These are phyloP conservation scores for Cystofilobasidium capitatum DNA, from an alignment of 768 basidiomycete genomes.

Conservation along the genomic window DNA sequence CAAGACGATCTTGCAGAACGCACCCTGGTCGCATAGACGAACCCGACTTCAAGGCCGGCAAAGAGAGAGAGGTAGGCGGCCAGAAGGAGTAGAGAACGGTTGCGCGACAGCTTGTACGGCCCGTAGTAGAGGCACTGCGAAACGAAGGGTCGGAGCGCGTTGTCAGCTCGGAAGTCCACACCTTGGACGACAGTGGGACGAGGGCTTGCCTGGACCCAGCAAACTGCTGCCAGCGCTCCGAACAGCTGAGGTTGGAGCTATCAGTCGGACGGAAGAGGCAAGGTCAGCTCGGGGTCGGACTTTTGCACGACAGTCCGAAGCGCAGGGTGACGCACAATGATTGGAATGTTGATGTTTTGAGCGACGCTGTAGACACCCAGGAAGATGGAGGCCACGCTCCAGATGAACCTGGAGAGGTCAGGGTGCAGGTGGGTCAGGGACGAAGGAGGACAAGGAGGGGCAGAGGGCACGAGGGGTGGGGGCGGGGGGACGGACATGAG, in stretches of 20 bases:
- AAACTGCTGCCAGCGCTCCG: constrained; percentile 51
- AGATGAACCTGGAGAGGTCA: constrained; percentile 38
- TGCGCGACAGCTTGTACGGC: constrained; percentile 39
- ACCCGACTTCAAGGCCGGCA: constrained; percentile 52
- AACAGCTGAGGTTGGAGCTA: constrained; percentile 44
- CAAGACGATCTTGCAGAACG: constrained; percentile 30
- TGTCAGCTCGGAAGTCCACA: not conserved
- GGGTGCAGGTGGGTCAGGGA: not conserved
- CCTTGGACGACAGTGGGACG: not conserved
- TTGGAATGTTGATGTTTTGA: constrained; percentile 59
- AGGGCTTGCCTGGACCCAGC: constrained; percentile 19
- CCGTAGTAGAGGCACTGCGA: constrained; percentile 62
- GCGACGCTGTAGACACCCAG: constrained; percentile 61
- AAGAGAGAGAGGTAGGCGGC: constrained; percentile 43
- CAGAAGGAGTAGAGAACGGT: constrained; percentile 40
- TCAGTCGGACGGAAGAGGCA: not conserved
- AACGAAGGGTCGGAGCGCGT: not conserved
- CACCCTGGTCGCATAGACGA: constrained; percentile 54
- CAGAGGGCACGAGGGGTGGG: not conserved
- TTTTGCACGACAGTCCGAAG: constrained; percentile 28
- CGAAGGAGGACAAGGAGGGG: constrained; percentile 27
- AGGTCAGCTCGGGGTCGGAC: constrained; percentile 47
- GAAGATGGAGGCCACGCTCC: constrained; percentile 53
- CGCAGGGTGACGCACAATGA: constrained; percentile 45
- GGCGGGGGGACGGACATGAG: constrained; percentile 47